These are phyloP conservation scores for Colletotrichum lindemuthianum DNA, from an alignment of 2,329 filamentous ascomycete species.

Conservation along the genomic window DNA sequence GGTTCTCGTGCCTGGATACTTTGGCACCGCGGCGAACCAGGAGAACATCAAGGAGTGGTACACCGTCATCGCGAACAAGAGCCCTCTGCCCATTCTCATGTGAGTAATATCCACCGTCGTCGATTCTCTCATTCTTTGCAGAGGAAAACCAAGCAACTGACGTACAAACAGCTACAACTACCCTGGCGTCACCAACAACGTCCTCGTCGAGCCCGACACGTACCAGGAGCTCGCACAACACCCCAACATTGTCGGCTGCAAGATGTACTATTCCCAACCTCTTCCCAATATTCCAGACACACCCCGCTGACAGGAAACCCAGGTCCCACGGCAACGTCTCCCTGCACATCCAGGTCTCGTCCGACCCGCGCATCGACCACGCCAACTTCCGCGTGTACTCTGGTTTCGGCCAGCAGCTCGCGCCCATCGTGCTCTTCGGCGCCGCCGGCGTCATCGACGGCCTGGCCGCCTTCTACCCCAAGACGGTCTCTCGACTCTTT, in stretches of 20 bases:
- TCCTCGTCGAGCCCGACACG: conserved; percentile 67
- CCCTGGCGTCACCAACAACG: conserved; percentile 72
- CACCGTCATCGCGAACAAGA: conserved; percentile 67
- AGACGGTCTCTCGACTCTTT: conserved; percentile 68
- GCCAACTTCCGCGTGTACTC: conserved; percentile 71
- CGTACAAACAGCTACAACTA: conserved; percentile 58
- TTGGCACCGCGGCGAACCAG: conserved; percentile 67
- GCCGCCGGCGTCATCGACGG: conserved; percentile 75
- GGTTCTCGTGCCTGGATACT: conserved; percentile 73
- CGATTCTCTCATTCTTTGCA: neutral
- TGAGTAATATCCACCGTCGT: conserved; percentile 44
- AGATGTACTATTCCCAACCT: conserved; percentile 53
- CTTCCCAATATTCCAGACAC: neutral
- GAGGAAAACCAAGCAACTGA: conserved; percentile 1
- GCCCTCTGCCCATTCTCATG: conserved; percentile 69
- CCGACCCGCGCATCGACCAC: conserved; percentile 69
- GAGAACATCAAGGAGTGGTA: conserved; percentile 71
- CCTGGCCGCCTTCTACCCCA: conserved; percentile 72
- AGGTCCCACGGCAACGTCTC: conserved; percentile 72
- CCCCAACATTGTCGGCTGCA: conserved; percentile 74
- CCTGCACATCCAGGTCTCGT: conserved; percentile 70
- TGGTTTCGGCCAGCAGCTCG: conserved; percentile 73
- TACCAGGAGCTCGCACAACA: conserved; percentile 67
- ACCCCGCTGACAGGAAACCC: neutral
- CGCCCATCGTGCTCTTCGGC: conserved; percentile 70